phyloP scores from a whole-genome alignment of 257 asterid species.

The Nicotiana paniculata region DNA sequence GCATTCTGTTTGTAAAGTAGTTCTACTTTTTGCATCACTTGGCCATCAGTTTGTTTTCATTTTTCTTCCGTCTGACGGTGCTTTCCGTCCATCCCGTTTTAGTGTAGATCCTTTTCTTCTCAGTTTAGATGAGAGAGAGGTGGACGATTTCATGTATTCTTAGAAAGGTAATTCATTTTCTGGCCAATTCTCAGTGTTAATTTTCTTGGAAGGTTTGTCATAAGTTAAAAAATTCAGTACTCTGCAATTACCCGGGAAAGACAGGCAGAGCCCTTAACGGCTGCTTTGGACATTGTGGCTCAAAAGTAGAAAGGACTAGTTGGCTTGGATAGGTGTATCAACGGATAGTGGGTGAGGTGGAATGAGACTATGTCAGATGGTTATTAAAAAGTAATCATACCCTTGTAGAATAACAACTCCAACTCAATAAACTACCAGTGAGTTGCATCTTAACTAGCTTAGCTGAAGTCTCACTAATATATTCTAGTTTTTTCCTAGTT shows the following conservation, averaged over 20 bases:
- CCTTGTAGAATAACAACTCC: neutral
- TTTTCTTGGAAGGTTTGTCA: neutral
- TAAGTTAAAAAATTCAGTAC: neutral
- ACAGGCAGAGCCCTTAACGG: neutral
- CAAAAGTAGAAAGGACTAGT: neutral
- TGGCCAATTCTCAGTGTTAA: neutral
- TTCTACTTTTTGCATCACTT: neutral
- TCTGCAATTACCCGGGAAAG: neutral
- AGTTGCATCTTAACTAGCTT: neutral
- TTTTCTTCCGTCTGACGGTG: neutral
- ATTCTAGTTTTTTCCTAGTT: neutral
- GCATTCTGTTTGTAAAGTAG: too few relatives aligned
- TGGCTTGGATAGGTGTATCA: neutral
- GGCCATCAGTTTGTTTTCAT: neutral
- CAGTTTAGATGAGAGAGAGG: neutral
- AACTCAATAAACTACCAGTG: neutral
- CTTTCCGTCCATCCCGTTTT: neutral
- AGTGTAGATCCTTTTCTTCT: neutral
- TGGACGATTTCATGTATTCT: neutral
- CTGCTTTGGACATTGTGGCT: neutral
- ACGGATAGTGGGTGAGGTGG: neutral
- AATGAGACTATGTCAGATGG: neutral
- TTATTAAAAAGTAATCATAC: neutral
- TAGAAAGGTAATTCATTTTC: neutral
- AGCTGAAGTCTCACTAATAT: slow-evolving; percentile 1